A percentile compares a stretch with the other conserved stretches of the same genome.
Evolutionary conservation across 805 yeast genomes (phyloP).

Genomic region (Metschnikowia dekortorum): DNA sequence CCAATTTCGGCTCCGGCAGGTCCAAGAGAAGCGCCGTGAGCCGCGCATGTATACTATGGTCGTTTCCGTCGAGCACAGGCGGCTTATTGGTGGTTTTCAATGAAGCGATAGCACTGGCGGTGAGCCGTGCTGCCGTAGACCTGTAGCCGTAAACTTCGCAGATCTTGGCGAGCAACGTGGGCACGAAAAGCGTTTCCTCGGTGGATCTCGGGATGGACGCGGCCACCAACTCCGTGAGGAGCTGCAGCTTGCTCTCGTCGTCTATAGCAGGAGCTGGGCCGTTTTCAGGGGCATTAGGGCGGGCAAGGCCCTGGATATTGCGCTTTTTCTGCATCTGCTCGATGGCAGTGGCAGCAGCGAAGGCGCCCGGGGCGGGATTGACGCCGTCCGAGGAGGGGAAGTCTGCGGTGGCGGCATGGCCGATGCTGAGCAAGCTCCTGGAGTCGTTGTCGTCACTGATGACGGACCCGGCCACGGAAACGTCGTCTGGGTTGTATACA

Average conservation of each 20-base stretch:
- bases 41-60: background rate
- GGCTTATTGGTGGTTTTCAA: conserved; percentile 43
- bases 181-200: conserved; percentile 72
- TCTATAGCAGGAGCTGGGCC: conserved; percentile 9
- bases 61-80: conserved; percentile 1
- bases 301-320: conserved; percentile 2
- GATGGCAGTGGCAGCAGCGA: conserved; percentile 31
- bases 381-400: conserved; percentile 36
- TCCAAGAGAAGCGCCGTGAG: conserved; percentile 25
- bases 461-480: conserved; percentile 30
- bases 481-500: conserved; percentile 36
- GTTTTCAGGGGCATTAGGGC: background rate
- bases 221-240: conserved; percentile 50
- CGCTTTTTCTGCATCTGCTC: conserved; percentile 47
- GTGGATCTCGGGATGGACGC: conserved; percentile 73
- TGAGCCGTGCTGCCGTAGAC: conserved; percentile 63
- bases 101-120: conserved; percentile 68
- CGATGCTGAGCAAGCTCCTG: conserved; percentile 26
- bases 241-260: conserved; percentile 30
- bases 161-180: conserved; percentile 63
- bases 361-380: conserved; percentile 47
- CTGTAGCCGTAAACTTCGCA: conserved; percentile 69
- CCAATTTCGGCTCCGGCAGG: conserved; percentile 24
- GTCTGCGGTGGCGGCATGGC: conserved; percentile 16
- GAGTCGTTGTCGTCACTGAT: conserved; percentile 39